phyloP scores from a whole-genome alignment of 208 protist species.

The Entamoeba histolytica region DNA sequence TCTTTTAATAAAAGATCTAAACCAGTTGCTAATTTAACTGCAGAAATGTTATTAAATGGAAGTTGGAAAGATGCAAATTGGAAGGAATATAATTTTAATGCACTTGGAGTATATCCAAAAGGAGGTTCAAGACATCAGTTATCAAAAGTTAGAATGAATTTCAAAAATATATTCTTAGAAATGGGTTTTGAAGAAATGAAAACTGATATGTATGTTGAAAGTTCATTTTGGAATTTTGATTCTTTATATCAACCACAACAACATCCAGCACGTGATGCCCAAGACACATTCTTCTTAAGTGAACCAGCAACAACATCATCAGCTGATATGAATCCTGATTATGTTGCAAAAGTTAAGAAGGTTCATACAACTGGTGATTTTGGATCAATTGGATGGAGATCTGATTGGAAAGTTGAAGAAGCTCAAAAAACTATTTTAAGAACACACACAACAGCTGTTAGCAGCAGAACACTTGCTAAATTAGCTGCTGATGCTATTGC shows the following conservation, averaged over 20 bases:
- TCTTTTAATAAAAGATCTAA: background rate
- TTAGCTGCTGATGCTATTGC: conserved; percentile 46
- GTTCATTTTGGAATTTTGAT: conserved; percentile 99
- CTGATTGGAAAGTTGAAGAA: conserved; percentile 71
- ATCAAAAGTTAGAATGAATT: conserved; percentile 84
- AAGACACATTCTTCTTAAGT: conserved; percentile 98
- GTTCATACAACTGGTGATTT: conserved; percentile 67
- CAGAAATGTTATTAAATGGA: background rate
- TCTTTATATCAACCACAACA: conserved; percentile 96
- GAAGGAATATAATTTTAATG: background rate
- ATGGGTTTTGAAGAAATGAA: conserved; percentile 97
- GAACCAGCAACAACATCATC: background rate
- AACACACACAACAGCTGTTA: conserved; percentile 98
- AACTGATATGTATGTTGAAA: conserved; percentile 90
- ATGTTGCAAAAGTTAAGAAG: conserved; percentile 64
- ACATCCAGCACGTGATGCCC: conserved; percentile 92
- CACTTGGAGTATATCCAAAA: background rate
- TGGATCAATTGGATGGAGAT: conserved; percentile 46
- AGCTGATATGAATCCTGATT: conserved; percentile 17
- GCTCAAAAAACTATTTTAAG: conserved; percentile 83
- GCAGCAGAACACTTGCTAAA: conserved; percentile 74
- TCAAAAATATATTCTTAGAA: conserved; percentile 93
- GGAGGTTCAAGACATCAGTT: conserved; percentile 84
- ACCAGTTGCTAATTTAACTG: background rate
- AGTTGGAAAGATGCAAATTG: background rate